Percentiles rank a stretch among this genome's conserved stretches.
phyloP scores from a whole-genome alignment of 2,329 filamentous ascomycete genomes.

The Pyricularia sp. region DNA sequence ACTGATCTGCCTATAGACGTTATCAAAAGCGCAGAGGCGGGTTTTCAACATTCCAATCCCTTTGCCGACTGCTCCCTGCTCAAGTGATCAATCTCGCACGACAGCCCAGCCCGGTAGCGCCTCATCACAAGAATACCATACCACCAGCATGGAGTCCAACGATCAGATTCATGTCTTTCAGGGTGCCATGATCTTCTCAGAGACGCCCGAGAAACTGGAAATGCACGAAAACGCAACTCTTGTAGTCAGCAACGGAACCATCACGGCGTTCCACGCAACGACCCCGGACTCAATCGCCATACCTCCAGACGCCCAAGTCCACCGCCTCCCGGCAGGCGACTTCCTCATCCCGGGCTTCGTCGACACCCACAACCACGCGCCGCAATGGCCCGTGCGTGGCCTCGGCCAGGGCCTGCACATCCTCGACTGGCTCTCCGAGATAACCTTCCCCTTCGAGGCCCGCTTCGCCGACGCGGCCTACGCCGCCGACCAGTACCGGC shows the following conservation, averaged over 20 bases:
- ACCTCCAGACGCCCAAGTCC: conserved; percentile 12
- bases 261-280: background rate
- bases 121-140: background rate
- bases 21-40: too few species aligned
- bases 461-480: conserved; percentile 46
- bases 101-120: too few species aligned
- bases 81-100: too few species aligned
- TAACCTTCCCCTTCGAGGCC: conserved; percentile 57
- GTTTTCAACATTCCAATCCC: too few species aligned
- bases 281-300: background rate
- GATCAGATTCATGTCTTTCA: background rate
- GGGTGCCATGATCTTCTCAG: background rate
- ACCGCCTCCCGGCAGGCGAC: conserved; percentile 27
- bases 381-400: conserved; percentile 41
- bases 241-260: background rate
- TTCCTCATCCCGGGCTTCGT: conserved; percentile 53
- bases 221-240: background rate
- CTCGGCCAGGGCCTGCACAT: conserved; percentile 42
- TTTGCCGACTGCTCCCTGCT: too few species aligned
- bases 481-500: conserved; percentile 39
- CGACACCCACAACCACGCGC: conserved; percentile 62
- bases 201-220: background rate
- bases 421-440: conserved; percentile 53
- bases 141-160: background rate
- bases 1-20: too few species aligned